These are phyloP conservation scores for Hericium rajendrae DNA, from an alignment of 768 basidiomycete species.

Conservation along the genomic window DNA sequence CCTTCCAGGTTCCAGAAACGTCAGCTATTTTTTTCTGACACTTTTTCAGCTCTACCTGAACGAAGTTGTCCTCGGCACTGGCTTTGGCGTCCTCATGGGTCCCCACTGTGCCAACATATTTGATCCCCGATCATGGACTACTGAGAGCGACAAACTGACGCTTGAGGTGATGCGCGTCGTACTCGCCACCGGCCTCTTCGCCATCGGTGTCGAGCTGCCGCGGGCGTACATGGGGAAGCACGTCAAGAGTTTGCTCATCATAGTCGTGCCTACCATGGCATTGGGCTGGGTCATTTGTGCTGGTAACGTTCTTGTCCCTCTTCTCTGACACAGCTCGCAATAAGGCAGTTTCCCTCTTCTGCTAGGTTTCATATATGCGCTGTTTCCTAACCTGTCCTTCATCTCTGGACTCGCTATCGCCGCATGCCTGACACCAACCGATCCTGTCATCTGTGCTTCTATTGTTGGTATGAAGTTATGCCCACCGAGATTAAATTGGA, in stretches of 20 bases:
- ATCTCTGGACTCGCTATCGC: constrained; percentile 78
- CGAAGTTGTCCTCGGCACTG: constrained; percentile 88
- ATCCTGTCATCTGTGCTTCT: constrained; percentile 85
- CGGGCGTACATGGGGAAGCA: constrained; percentile 75
- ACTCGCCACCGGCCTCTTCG: constrained; percentile 86
- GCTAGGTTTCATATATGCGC: constrained; percentile 50
- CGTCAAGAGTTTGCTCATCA: constrained; percentile 53
- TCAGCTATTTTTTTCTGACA: background rate
- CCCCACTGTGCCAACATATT: constrained; percentile 66
- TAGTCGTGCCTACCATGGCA: constrained; percentile 81
- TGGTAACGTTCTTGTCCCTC: constrained; percentile 27
- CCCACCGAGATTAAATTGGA: too few species aligned
- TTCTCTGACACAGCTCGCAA: background rate
- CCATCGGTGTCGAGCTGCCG: constrained; percentile 91
- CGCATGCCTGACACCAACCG: constrained; percentile 87
- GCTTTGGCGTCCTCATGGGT: constrained; percentile 55
- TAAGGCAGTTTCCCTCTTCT: background rate
- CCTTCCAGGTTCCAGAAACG: background rate
- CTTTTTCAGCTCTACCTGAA: constrained; percentile 68
- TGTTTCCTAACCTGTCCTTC: constrained; percentile 67
- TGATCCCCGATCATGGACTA: constrained; percentile 68
- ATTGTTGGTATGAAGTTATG: constrained; percentile 44
- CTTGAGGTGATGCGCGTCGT: constrained; percentile 83
- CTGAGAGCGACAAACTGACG: constrained; percentile 50
- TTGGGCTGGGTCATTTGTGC: constrained; percentile 76